phyloP scores from a whole-genome alignment of 495 filamentous ascomycete species.

The Aspergillus nanangensis region DNA sequence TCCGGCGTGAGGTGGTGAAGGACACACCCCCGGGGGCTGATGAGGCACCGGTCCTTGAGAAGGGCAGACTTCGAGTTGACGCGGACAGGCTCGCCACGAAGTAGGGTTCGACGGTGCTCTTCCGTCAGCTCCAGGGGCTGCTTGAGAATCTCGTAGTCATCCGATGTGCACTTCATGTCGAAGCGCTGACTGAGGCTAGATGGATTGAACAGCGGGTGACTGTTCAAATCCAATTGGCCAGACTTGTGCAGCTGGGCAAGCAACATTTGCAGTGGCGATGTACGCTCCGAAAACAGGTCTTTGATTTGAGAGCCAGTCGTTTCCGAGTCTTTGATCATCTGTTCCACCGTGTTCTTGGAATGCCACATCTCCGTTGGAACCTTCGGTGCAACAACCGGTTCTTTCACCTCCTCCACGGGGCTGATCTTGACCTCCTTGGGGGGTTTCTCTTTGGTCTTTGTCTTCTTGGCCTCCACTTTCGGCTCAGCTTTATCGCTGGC shows the following conservation, averaged over 20 bases:
- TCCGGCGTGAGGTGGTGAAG: conserved; percentile 69
- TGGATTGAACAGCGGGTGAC: conserved; percentile 53
- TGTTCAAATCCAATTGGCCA: conserved; percentile 42
- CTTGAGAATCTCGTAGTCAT: conserved; percentile 38
- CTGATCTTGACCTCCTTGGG: conserved; percentile 24
- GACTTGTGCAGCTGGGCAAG: conserved; percentile 48
- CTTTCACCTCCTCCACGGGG: conserved; percentile 33
- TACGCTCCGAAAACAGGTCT: conserved; percentile 38
- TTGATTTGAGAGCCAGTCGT: conserved; percentile 29
- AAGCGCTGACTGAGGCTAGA: conserved; percentile 44
- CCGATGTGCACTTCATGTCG: conserved; percentile 44
- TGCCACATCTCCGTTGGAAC: conserved; percentile 29
- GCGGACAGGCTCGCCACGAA: conserved; percentile 38
- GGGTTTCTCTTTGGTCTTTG: conserved; percentile 34
- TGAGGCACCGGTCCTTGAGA: conserved; percentile 48
- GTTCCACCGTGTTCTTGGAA: conserved; percentile 41
- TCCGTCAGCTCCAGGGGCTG: conserved; percentile 36
- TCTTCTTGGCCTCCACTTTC: conserved; percentile 26
- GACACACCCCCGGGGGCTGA: conserved; percentile 75
- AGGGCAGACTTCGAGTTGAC: conserved; percentile 26
- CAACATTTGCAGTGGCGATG: conserved; percentile 36
- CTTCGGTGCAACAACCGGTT: conserved; percentile 24
- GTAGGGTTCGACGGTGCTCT: conserved; percentile 35
- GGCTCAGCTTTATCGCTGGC: conserved; percentile 25
- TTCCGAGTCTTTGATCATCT: conserved; percentile 36